Conservation (phyloP, 2,329 filamentous ascomycete genomes). For the Beauveria scarabaeidicola region DNA sequence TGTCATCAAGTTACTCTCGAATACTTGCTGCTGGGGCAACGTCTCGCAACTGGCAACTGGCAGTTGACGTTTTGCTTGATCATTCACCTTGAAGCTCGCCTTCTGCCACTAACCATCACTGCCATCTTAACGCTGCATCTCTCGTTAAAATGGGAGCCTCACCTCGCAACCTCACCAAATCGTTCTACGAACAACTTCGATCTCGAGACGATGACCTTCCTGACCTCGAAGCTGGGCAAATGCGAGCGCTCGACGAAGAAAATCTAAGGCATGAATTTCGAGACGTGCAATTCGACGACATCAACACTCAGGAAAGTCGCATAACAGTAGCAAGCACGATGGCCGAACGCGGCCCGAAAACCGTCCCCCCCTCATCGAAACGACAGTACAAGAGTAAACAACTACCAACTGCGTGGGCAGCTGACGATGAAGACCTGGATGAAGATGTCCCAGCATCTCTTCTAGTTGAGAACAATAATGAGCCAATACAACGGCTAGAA, state of each 20-base stretch:
- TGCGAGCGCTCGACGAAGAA: slow-evolving; percentile 42
- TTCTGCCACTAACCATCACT: too few relatives aligned
- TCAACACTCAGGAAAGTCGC: slow-evolving; percentile 38
- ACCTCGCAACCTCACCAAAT: slow-evolving; percentile 22
- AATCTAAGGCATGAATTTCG: slow-evolving; percentile 44
- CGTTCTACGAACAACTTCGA: slow-evolving; percentile 44
- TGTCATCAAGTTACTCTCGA: neutral
- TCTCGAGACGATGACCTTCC: slow-evolving; percentile 27
- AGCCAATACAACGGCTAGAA: slow-evolving; percentile 7
- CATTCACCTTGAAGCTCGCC: neutral
- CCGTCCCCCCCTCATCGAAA: neutral
- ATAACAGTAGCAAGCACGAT: slow-evolving; percentile 32
- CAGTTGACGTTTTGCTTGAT: neutral
- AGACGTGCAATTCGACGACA: slow-evolving; percentile 39
- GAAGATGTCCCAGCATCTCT: slow-evolving; percentile 58
- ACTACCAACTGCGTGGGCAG: slow-evolving; percentile 16
- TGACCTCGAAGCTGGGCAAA: slow-evolving; percentile 35
- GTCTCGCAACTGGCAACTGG: neutral
- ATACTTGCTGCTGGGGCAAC: neutral
- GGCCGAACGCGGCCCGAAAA: neutral
- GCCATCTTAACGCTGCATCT: neutral
- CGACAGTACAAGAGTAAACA: neutral
- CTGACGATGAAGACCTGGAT: slow-evolving; percentile 41
- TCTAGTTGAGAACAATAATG: slow-evolving; percentile 45
- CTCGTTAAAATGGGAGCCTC: slow-evolving; percentile 9